Evolutionary conservation across 2,329 filamentous ascomycete genomes (phyloP).

Genomic region (Fusarium multiceps): DNA sequence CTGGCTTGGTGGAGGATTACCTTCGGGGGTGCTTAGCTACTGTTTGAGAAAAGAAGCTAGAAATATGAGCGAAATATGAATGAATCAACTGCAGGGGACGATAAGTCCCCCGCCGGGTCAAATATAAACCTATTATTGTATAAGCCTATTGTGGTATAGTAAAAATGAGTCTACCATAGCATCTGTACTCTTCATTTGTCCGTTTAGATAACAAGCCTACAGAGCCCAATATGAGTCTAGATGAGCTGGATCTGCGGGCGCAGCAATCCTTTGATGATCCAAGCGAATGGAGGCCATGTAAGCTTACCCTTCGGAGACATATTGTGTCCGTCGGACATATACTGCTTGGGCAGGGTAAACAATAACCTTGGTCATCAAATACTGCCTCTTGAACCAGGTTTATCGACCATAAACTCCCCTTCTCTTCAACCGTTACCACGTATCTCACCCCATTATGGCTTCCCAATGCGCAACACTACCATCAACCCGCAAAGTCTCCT

Average conservation of each 20-base stretch:
- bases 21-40: not conserved
- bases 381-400: not conserved
- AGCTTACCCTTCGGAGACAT: not conserved
- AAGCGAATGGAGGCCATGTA: not conserved
- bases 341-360: accelerated
- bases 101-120: not conserved
- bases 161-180: too few species aligned
- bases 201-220: accelerated
- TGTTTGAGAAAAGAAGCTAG: not conserved
- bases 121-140: not conserved
- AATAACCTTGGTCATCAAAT: not conserved
- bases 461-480: not conserved
- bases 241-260: not conserved
- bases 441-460: not conserved
- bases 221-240: not conserved
- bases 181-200: not conserved
- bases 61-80: not conserved
- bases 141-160: too few species aligned
- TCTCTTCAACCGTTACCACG: not conserved
- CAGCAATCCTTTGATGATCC: not conserved
- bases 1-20: not conserved
- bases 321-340: not conserved
- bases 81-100: not conserved
- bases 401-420: accelerated
- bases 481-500: not conserved